Evolutionary conservation across 768 basidiomycete genomes (phyloP), one percentile per base, ranked within the genome.

Genomic region (Amanita pallidorosea): DNA sequence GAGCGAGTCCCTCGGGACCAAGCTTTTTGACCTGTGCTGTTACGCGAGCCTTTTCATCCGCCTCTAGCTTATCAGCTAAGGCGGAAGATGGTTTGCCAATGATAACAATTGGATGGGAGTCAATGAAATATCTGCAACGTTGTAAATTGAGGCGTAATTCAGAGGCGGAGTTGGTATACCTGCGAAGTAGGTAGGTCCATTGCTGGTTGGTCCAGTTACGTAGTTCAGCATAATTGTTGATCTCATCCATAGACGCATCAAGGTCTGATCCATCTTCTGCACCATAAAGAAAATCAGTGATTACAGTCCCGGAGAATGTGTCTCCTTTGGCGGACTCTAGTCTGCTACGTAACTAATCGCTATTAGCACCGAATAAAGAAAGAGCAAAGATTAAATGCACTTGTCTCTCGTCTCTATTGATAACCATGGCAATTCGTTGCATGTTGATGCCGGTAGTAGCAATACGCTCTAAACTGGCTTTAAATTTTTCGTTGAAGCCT

Each of bases 351-450:
- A 94, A 70, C 88, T 92, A 54, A 15, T 37, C 33, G 51, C 23
- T 7, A 23, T n/a, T 35, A 9, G 53, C 53, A 50, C 58, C 31
- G 38, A 44, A 31, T n/a, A 31, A 44, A 13, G 33, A 49, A 47
- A 29, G 25, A 27, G 33, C 6, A 15, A 45, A 31, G 45, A 5
- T 35, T 18, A 43, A 33, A 34, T 64, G 47, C 54, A 87, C 83
- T 73, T 93, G 91, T 50, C 93, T 82, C 66, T 90, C 86, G 58
- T 96, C 91, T 46, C 92, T 73, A 56, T 83, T 79, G 42, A 99
- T 80, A 15, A 96, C 73, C 79, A 88, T 84, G 13, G 67, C 64
- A 85, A 99, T 96, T 8, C 95, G 73, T 27, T 81, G 73, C 85
- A 97, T 92, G 64, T 98, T 90, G 45, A 98, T 72, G 3, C 88